Evolutionary conservation across 1,139 yeast genomes (phyloP), one percentile per base, ranked within the genome.

Genomic region (Hansenula lynferdii): DNA sequence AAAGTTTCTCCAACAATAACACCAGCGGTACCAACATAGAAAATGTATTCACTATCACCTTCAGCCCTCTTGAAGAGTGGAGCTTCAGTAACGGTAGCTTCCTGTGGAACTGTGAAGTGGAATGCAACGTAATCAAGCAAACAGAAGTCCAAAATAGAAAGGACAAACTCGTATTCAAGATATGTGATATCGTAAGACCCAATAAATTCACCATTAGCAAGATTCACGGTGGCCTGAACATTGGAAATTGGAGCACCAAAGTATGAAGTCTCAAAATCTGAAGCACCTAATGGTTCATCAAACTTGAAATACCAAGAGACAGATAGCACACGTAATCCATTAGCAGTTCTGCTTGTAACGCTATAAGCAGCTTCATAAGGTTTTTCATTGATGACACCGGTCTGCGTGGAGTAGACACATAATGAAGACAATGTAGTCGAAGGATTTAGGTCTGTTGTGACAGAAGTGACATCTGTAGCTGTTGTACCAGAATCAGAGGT

Each of bases 271-370:
- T 16, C 15, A 31, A 47, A 40, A 19, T 31, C 40, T n/a, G 39
- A 15, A 26, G 47, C 48, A 28, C 35, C 26, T 1, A 39, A 18
- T 3, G 34, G 16, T 6, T 42, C 41, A 10, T 30, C 36, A 24
- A 47, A 47, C 24, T 32, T 31, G 36, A 47, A 45, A 35, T 39
- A 45, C 50, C 50, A 47, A 6, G 43, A 42, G 25, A 45, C n/a
- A n/a, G 42, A 31, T 25, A 31, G 31, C 9, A 31, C 25, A 24
- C 35, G 31, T 12, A 36, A 12, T 6, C 17, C 15, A 20, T 36
- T 36, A 15, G 22, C 17, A 3, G 42, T 40, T 22, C n/a, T 25
- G 12, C 31, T 42, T 4, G 18, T n/a, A 19, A 24, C 14, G 10
- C 14, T 16, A 24, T 24, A 24, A 24, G 27, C 15, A 24, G 27